Conservation (phyloP, 495 filamentous ascomycete genomes). For the Penicillium waksmanii region DNA sequence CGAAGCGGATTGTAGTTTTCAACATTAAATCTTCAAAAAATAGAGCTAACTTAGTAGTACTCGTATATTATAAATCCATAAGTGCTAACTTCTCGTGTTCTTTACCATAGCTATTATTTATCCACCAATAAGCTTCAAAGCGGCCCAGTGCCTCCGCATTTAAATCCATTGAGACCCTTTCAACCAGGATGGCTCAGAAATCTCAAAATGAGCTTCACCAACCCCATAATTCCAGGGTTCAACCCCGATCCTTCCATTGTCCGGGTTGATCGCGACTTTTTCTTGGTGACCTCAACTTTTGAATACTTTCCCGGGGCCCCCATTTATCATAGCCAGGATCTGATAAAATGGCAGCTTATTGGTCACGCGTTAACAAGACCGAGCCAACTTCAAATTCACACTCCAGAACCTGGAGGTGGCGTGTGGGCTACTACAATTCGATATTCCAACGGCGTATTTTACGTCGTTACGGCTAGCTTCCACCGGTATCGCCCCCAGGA, state of each 20-base stretch:
- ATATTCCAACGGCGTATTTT: constrained; percentile 42
- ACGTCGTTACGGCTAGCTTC: constrained; percentile 47
- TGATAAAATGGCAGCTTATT: constrained; percentile 51
- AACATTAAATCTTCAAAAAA: no score
- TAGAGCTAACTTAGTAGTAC: no score
- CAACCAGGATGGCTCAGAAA: neutral
- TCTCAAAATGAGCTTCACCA: constrained; percentile 19
- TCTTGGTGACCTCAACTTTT: constrained; percentile 51
- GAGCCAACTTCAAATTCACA: constrained; percentile 65
- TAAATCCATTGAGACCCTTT: neutral
- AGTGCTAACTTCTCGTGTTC: no score
- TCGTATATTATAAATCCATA: no score
- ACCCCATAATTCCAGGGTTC: constrained; percentile 16
- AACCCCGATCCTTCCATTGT: constrained; percentile 31
- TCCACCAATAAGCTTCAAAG: constrained; percentile 27
- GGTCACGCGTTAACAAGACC: constrained; percentile 61
- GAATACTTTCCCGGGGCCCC: constrained; percentile 53
- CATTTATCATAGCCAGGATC: constrained; percentile 51
- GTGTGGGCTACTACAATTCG: constrained; percentile 51
- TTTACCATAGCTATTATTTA: constrained; percentile 3
- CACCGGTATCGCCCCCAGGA: constrained; percentile 46
- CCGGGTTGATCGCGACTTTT: constrained; percentile 43
- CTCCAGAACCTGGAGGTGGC: constrained; percentile 51
- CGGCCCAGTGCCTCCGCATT: neutral
- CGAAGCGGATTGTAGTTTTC: no score